Conservation (phyloP, 108 stramenopile species). For the Nannochloropsis gaditana region DNA sequence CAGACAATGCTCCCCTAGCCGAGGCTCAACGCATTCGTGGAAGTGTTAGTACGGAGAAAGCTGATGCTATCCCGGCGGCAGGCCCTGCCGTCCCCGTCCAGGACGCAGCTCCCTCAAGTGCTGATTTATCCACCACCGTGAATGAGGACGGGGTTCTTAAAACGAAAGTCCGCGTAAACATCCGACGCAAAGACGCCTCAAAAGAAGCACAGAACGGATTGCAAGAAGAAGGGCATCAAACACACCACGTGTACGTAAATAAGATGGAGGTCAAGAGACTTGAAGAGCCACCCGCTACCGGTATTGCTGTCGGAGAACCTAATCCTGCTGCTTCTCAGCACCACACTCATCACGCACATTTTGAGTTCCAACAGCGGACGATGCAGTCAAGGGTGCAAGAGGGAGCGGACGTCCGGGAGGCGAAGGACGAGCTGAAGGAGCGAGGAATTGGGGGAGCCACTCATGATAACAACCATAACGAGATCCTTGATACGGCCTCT, state of each 20-base stretch:
- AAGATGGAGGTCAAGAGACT: too few species aligned
- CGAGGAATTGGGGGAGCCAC: not conserved
- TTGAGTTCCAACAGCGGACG: not conserved
- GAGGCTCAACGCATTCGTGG: not conserved
- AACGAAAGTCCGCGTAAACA: not conserved
- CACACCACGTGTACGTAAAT: too few species aligned
- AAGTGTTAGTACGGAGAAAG: not conserved
- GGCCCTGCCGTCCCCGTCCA: not conserved
- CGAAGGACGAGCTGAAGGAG: not conserved
- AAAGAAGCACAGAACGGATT: not conserved
- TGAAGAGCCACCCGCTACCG: not conserved
- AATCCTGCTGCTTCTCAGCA: not conserved
- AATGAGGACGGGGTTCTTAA: not conserved
- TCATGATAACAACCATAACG: too few species aligned
- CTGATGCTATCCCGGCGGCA: not conserved
- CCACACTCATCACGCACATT: not conserved
- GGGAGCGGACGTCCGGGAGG: not conserved
- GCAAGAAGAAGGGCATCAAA: too few species aligned
- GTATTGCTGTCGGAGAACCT: not conserved
- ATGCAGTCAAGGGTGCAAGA: not conserved
- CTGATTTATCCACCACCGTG: not conserved
- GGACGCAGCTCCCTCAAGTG: not conserved
- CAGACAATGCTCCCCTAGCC: not conserved
- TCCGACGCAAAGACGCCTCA: not conserved
- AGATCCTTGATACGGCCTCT: too few species aligned